These are phyloP conservation scores for Discostella stelligera DNA, from an alignment of 352 stramenopile genomes.

Conservation along the genomic window DNA sequence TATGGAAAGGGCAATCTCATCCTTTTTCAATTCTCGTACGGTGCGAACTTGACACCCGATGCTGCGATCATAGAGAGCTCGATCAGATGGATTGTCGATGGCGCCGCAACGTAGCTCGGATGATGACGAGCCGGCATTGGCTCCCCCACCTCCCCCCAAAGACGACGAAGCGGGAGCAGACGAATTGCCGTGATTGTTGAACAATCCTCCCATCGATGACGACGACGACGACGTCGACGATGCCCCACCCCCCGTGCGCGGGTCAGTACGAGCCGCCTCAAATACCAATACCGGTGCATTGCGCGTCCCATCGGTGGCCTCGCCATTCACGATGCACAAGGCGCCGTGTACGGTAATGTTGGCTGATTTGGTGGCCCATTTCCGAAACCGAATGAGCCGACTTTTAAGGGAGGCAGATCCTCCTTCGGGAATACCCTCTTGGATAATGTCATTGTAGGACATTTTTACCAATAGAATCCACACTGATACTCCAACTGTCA, in stretches of 20 bases:
- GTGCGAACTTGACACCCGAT: constrained; percentile 80
- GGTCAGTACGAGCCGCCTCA: constrained; percentile 44
- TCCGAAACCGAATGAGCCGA: constrained; percentile 70
- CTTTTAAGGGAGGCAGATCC: constrained; percentile 56
- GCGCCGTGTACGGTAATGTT: constrained; percentile 62
- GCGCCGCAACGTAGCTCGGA: constrained; percentile 60
- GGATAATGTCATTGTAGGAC: constrained; percentile 50
- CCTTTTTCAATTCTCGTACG: constrained; percentile 72
- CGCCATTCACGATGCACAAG: constrained; percentile 78
- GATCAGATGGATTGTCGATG: constrained; percentile 64
- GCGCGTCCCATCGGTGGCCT: constrained; percentile 80
- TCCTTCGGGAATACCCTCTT: constrained; percentile 26
- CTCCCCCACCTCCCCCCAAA: constrained; percentile 1
- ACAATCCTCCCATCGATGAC: neutral
- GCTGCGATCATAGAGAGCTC: constrained; percentile 74
- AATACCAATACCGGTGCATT: constrained; percentile 77
- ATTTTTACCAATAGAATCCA: neutral
- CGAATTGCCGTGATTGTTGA: neutral
- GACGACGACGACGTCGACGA: neutral
- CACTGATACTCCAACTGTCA: no score
- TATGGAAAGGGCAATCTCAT: constrained; percentile 70
- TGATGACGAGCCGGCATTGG: neutral
- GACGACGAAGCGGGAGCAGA: neutral
- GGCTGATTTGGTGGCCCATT: constrained; percentile 69
- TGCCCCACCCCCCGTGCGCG: constrained; percentile 1